A percentile compares a stretch with the other conserved stretches of the same genome.
phyloP scores from a whole-genome alignment of 495 filamentous ascomycete genomes.

The Penicillium verhagenii region DNA sequence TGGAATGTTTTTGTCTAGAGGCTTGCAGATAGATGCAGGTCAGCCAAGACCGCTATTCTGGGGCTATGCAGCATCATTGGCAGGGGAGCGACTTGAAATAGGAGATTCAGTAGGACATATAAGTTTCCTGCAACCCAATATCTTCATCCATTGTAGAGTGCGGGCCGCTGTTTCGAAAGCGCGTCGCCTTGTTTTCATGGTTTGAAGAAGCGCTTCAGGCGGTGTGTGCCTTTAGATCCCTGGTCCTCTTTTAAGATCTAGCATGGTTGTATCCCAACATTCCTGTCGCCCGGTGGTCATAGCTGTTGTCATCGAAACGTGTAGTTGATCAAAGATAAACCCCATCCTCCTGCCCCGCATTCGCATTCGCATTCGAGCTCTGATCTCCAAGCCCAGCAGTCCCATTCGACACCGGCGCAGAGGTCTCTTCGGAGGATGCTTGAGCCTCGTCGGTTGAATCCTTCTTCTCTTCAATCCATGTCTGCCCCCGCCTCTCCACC shows the following conservation, averaged over 20 bases:
- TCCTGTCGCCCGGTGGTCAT: neutral
- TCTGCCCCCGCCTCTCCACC: slow-evolving; percentile 70
- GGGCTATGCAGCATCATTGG: slow-evolving; percentile 5
- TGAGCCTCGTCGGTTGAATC: slow-evolving; percentile 17
- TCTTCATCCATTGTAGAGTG: neutral
- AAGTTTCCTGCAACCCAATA: slow-evolving; percentile 1
- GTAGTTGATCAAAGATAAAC: slow-evolving; percentile 58
- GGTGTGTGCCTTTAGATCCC: neutral
- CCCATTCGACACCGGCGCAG: slow-evolving; percentile 28
- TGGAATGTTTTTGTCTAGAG: slow-evolving; percentile 5
- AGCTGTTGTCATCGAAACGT: neutral
- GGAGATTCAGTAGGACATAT: slow-evolving; percentile 2
- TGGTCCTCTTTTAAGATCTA: neutral
- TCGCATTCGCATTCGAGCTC: slow-evolving; percentile 14
- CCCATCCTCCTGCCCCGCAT: slow-evolving; percentile 45
- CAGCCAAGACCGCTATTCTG: slow-evolving; percentile 6
- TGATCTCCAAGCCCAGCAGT: slow-evolving; percentile 26
- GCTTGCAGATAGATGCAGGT: slow-evolving; percentile 3
- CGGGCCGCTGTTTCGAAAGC: neutral
- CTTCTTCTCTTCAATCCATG: slow-evolving; percentile 59
- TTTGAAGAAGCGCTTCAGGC: neutral
- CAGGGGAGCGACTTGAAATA: neutral
- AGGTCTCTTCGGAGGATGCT: neutral
- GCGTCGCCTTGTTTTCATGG: neutral
- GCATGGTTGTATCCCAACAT: neutral